Evolutionary conservation across 148 eudicot genomes (phyloP), one percentile per base, ranked within the genome.

Genomic region (Fallopia convolvulus): DNA sequence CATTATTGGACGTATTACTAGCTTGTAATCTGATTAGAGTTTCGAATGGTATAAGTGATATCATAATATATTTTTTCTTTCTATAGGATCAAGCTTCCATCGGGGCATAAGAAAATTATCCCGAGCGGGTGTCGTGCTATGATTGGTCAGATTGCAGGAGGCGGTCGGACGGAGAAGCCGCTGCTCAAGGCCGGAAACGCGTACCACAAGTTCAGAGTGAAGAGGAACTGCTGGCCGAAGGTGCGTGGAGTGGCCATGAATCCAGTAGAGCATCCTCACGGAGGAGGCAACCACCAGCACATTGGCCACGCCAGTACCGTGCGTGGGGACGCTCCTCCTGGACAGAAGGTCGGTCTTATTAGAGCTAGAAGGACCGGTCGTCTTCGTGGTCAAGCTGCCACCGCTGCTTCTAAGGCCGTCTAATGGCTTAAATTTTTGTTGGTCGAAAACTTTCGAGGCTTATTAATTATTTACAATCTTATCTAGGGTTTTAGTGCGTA

Each of bases 161-260:
- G 84, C 6, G 84, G 84, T 5, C 36, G 81, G 7, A 82, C 84
- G 0, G 81, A 82, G 65, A 82, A 82, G 79, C 81, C 84, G 0
- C 50, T 82, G 11, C 55, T 82, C 9, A 82, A 82, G 79, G 84
- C 84, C 10, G 84, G 84, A 11, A 78, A 78, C 41, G 84, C 81
- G 3, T 82, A 82, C 23, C 84, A 82, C 79, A 82, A 78, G 49
- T 78, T 63, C 76, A 70, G 84, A 11, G 81, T 78, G 73, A 82
- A 82, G 84, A 82, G 84, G 53, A 82, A 82, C 74, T 49, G 81
- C 84, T 82, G 84, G 84, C 81, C 84, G 26, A 82, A 82, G 84
- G 84, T 82, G 26, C 81, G 81, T 46, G 84, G 81, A 78, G 84
- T 82, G 32, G 84, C 84, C 39, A 82, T 82, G 81, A 82, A 82